Conservation (phyloP, 2,329 filamentous ascomycete species). For the Cadophora sp. region DNA sequence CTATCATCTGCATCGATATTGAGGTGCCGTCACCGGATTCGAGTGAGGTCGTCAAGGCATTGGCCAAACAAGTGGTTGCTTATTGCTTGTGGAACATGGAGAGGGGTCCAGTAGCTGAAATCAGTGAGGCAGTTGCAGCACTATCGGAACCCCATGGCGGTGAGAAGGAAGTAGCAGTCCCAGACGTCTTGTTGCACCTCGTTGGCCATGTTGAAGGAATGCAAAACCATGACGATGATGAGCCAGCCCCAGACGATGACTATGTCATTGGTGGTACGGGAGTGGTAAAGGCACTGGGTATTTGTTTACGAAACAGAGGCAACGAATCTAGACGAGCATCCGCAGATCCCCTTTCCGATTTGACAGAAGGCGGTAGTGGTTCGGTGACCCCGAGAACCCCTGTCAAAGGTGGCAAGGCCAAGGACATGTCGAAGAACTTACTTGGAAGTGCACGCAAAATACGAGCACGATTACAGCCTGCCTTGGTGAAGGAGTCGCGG, state of each 20-base stretch:
- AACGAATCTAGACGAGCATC: conserved; percentile 61
- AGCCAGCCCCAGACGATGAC: conserved; percentile 83
- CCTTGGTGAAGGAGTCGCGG: conserved; percentile 76
- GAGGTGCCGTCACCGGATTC: conserved; percentile 82
- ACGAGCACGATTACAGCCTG: conserved; percentile 79
- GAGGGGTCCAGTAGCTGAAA: conserved; percentile 71
- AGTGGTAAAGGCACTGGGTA: conserved; percentile 91
- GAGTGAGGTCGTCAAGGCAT: conserved; percentile 89
- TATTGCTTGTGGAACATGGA: conserved; percentile 95
- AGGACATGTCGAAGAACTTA: conserved; percentile 92
- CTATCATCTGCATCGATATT: conserved; percentile 88
- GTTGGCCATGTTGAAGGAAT: conserved; percentile 70
- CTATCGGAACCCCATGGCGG: conserved; percentile 47
- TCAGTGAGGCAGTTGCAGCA: conserved; percentile 51
- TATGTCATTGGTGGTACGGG: conserved; percentile 96
- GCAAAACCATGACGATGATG: conserved; percentile 63
- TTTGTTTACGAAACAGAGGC: conserved; percentile 83
- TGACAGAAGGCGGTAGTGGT: conserved; percentile 48
- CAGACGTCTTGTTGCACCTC: conserved; percentile 85
- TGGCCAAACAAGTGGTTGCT: conserved; percentile 93
- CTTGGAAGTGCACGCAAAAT: conserved; percentile 90
- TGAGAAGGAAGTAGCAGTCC: conserved; percentile 66
- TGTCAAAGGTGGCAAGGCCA: conserved; percentile 68
- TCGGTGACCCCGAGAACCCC: conserved; percentile 51
- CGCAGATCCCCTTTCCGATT: conserved; percentile 36